These are phyloP conservation scores for Mortierella sp. DNA, from an alignment of 371 early-diverging fungal species.

Conservation along the genomic window DNA sequence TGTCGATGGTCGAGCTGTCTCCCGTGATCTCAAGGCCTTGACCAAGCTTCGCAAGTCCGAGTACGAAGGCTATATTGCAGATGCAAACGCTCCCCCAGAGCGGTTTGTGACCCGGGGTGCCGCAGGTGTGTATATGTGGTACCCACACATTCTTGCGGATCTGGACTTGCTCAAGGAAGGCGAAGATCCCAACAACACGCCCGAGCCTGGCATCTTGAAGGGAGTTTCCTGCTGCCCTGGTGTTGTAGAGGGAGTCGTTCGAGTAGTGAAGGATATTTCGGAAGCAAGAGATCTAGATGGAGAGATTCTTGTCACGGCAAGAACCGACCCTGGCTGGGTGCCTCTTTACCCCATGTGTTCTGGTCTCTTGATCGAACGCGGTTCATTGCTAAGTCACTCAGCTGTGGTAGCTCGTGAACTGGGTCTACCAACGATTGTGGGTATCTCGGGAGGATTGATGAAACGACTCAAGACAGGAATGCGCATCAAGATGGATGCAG, in stretches of 20 bases:
- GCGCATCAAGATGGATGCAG: conserved; percentile 51
- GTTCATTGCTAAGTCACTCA: conserved; percentile 51
- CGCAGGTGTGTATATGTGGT: conserved; percentile 53
- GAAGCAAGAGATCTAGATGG: conserved; percentile 43
- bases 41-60: conserved; percentile 45
- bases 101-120: conserved; percentile 50
- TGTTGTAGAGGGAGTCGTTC: conserved; percentile 44
- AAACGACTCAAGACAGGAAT: conserved; percentile 48
- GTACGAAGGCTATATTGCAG: conserved; percentile 38
- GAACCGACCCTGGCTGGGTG: conserved; percentile 56
- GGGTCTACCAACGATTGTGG: conserved; percentile 53
- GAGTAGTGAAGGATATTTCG: conserved; percentile 50
- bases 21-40: conserved; percentile 45
- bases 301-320: conserved; percentile 52
- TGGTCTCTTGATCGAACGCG: conserved; percentile 53
- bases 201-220: conserved; percentile 51
- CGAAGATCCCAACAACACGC: conserved; percentile 47
- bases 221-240: conserved; percentile 54
- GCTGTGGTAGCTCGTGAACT: conserved; percentile 54
- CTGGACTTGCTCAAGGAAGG: conserved; percentile 50
- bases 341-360: conserved; percentile 54
- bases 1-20: conserved; percentile 52
- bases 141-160: conserved; percentile 51
- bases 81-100: conserved; percentile 48
- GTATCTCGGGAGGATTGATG: conserved; percentile 53